Evolutionary conservation across 352 stramenopile species (phyloP), one percentile per base, ranked within the genome.

Genomic region (Phytophthora pluvialis): DNA sequence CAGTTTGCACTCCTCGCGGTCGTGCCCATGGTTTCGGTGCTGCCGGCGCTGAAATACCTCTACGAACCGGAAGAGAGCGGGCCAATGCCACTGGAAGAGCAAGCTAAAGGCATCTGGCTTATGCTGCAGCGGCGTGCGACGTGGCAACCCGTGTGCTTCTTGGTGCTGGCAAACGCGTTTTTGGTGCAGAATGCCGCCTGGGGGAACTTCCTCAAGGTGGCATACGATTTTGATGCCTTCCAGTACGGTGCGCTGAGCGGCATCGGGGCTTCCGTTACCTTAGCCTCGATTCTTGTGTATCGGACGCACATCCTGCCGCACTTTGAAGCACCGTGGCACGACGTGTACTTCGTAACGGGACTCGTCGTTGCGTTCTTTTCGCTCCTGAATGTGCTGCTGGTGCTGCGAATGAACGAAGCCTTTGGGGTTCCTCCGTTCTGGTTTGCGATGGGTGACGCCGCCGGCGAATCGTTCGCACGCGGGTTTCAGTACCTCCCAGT

Each of bases 401-500:
- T 94, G 18, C 60, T 90, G 13, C 48, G 64, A 13, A 70, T 90
- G 35, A 93, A 91, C 58, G 78, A 91, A n/a, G 13, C 38, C 3
- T 55, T 93, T 35, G 75, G 80, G 7, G 70, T 94, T 25, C 58
- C 82, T 5, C 50, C 86, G 1, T 94, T 93, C 46, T 93, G 84
- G 84, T 94, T 94, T 59, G 75, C 86, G 4, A 71, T 92, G 29
- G 84, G 86, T 8, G 86, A 94, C 56, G 52, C 73, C 12, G 84
- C 82, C 16, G 75, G 89, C 12, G 72, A 88, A 15, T 83, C 82
- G 18, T 94, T 93, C 42, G 86, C 84, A 1, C 78, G 73, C 38
- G 86, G 86, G 10, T 88, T 94, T 54, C 86, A 94, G 66, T 89
- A 91, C 52, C 80, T 94, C 1, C 86, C 86, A 3, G 64, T 91